Evolutionary conservation across 1,284 basidiomycete species (phyloP).

Genomic region (Meripilus lineatus): DNA sequence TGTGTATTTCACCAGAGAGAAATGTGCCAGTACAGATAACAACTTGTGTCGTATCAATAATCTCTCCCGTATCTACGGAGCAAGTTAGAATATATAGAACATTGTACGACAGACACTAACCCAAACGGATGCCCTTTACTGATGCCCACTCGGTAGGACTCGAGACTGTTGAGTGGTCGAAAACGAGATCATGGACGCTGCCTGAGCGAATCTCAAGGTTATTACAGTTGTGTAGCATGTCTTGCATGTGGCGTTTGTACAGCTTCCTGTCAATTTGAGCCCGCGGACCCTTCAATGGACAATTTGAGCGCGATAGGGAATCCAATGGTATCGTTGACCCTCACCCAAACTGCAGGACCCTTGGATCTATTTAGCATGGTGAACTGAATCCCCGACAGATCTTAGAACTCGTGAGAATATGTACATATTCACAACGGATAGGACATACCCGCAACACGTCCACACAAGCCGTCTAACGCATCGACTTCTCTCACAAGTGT

Average conservation of each 20-base stretch:
- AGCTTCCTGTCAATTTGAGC: conserved; percentile 84
- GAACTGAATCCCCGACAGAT: conserved; percentile 85
- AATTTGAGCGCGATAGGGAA: neutral
- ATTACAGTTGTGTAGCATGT: conserved; percentile 55
- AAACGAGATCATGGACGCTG: conserved; percentile 76
- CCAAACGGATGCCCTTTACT: conserved; percentile 66
- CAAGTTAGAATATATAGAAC: conserved; percentile 4
- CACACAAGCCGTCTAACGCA: conserved; percentile 82
- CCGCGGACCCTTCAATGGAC: conserved; percentile 75
- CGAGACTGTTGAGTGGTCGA: conserved; percentile 40
- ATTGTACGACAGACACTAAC: conserved; percentile 31
- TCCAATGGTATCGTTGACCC: conserved; percentile 16
- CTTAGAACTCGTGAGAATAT: conserved; percentile 31
- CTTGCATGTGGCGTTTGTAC: conserved; percentile 81
- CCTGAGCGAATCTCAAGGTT: conserved; percentile 69
- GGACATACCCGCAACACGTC: conserved; percentile 57
- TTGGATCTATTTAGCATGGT: conserved; percentile 82
- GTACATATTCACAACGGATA: neutral
- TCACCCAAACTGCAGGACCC: conserved; percentile 84
- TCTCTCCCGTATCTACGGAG: conserved; percentile 65
- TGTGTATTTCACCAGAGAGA: conserved; percentile 84
- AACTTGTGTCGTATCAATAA: conserved; percentile 73
- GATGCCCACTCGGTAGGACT: conserved; percentile 37
- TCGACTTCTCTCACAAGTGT: conserved; percentile 86
- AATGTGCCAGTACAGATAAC: conserved; percentile 92